Conservation (phyloP, 2,329 filamentous ascomycete genomes). For the Xylaria sp. region DNA sequence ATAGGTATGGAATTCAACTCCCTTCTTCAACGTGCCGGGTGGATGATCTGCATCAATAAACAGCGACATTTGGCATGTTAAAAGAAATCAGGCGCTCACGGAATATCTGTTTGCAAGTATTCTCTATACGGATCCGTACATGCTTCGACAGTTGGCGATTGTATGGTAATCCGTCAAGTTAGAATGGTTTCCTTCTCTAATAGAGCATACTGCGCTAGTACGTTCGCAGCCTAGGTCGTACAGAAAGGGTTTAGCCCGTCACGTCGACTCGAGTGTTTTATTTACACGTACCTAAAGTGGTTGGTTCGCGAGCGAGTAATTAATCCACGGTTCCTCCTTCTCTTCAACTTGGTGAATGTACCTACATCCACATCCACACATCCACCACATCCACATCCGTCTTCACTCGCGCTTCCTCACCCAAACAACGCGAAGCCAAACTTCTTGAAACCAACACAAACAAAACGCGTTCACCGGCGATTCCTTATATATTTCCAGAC, state of each 20-base stretch:
- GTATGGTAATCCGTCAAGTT: too few relatives aligned
- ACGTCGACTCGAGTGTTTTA: not conserved
- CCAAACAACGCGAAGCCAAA: slow-evolving; percentile 5
- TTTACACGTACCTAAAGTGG: not conserved
- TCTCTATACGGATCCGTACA: too few relatives aligned
- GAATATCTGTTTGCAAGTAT: too few relatives aligned
- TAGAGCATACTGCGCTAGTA: not conserved
- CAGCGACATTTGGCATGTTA: too few relatives aligned
- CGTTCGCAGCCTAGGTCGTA: not conserved
- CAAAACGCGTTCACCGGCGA: slow-evolving; percentile 6
- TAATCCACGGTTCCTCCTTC: not conserved
- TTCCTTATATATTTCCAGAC: not conserved
- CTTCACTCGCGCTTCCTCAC: slow-evolving; percentile 7
- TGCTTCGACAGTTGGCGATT: too few relatives aligned
- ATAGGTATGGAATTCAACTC: too few relatives aligned
- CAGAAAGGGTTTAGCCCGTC: not conserved
- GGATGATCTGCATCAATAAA: too few relatives aligned
- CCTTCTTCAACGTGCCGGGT: too few relatives aligned
- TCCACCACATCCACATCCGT: not conserved
- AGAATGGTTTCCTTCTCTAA: too few relatives aligned
- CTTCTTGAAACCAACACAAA: slow-evolving; percentile 5
- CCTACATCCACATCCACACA: not conserved
- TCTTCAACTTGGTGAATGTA: not conserved
- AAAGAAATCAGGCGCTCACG: too few relatives aligned
- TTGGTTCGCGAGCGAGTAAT: not conserved